Evolutionary conservation across 1,284 basidiomycete species (phyloP).

Genomic region (Thelephora terrestris): DNA sequence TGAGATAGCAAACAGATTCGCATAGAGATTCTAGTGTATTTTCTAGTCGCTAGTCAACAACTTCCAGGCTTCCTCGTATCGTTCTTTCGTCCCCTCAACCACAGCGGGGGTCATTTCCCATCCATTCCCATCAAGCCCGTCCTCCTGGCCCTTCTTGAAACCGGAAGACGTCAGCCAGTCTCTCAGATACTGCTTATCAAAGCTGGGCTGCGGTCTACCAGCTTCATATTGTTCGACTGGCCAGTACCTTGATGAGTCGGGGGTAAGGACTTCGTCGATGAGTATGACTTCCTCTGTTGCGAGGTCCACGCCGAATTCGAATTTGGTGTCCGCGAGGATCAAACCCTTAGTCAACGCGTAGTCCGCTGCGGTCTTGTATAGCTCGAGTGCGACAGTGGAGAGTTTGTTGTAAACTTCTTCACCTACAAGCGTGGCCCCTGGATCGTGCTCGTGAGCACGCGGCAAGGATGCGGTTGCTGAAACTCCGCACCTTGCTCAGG

Average conservation of each 20-base stretch:
- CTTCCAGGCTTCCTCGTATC: slow-evolving; percentile 74
- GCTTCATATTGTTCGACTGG: slow-evolving; percentile 64
- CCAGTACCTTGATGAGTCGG: slow-evolving; percentile 98
- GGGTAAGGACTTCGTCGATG: slow-evolving; percentile 93
- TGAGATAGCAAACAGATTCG: no score
- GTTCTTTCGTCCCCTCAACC: slow-evolving; percentile 62
- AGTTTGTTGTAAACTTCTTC: slow-evolving; percentile 56
- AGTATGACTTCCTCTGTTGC: slow-evolving; percentile 60
- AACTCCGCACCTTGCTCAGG: slow-evolving; percentile 65
- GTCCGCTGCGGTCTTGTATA: slow-evolving; percentile 72
- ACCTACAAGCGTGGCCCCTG: slow-evolving; percentile 61
- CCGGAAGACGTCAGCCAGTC: slow-evolving; percentile 77
- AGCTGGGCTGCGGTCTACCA: slow-evolving; percentile 79
- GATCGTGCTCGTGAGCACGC: neutral
- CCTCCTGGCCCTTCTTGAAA: slow-evolving; percentile 73
- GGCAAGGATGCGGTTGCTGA: neutral
- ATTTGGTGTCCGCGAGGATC: slow-evolving; percentile 91
- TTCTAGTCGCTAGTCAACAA: slow-evolving; percentile 38
- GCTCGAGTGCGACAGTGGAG: slow-evolving; percentile 46
- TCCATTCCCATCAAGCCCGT: slow-evolving; percentile 58
- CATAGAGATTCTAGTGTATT: no score
- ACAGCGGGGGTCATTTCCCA: slow-evolving; percentile 74
- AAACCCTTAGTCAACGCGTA: slow-evolving; percentile 78
- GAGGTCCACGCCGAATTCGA: slow-evolving; percentile 59
- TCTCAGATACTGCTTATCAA: slow-evolving; percentile 95